These are phyloP conservation scores for Suillus discolor DNA, from an alignment of 768 basidiomycete genomes.

Conservation along the genomic window DNA sequence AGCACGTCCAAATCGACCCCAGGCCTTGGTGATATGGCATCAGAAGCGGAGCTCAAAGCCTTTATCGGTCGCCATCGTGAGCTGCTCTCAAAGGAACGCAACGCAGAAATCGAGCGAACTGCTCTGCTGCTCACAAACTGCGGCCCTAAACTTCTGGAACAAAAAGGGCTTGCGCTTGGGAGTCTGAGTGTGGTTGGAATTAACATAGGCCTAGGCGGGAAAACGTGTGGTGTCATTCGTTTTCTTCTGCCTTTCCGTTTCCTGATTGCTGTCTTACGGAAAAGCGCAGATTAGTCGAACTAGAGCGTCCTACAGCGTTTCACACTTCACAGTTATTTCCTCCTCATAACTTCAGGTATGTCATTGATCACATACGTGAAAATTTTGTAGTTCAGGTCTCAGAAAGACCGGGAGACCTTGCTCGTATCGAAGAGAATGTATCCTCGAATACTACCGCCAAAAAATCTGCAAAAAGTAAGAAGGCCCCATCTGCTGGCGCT, in stretches of 20 bases:
- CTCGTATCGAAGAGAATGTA: constrained; percentile 77
- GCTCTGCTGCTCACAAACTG: constrained; percentile 82
- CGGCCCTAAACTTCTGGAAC: constrained; percentile 82
- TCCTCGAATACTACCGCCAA: constrained; percentile 37
- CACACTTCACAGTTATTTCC: constrained; percentile 74
- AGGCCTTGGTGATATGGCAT: constrained; percentile 10
- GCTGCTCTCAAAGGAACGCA: constrained; percentile 72
- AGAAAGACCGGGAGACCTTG: constrained; percentile 83
- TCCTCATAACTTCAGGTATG: constrained; percentile 82
- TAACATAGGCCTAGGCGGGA: constrained; percentile 89
- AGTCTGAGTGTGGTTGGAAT: constrained; percentile 71
- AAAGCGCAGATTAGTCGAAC: constrained; percentile 75
- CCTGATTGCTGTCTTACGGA: constrained; percentile 25
- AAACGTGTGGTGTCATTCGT: constrained; percentile 58
- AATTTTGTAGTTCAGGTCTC: not conserved
- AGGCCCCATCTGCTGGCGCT: constrained; percentile 31
- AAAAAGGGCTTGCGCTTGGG: constrained; percentile 79
- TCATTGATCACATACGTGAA: constrained; percentile 15
- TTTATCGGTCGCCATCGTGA: constrained; percentile 71
- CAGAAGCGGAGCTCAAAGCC: constrained; percentile 40
- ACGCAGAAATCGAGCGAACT: constrained; percentile 82
- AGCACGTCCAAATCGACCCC: not conserved
- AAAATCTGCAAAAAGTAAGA: constrained; percentile 50
- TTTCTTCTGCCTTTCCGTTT: not conserved
- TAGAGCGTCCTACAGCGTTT: constrained; percentile 82